Evolutionary conservation across 2,329 filamentous ascomycete genomes (phyloP).

Genomic region (Metarhizium brunneum): DNA sequence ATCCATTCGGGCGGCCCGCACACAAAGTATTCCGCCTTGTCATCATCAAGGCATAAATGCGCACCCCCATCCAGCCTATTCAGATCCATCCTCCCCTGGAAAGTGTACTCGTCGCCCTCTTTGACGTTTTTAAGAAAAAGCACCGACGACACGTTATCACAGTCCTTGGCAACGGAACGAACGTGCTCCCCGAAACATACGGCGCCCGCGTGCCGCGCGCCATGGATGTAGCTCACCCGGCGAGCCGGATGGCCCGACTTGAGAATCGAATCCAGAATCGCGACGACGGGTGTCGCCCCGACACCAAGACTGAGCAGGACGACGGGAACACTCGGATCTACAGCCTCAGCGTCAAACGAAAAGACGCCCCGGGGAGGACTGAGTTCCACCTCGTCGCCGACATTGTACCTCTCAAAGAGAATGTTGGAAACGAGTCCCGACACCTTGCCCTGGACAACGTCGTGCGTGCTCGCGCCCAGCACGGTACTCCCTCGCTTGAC

Average conservation of each 20-base stretch:
- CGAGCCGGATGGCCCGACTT: conserved; percentile 20
- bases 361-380: conserved; percentile 52
- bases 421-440: conserved; percentile 45
- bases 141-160: conserved; percentile 25
- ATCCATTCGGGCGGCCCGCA: conserved; percentile 67
- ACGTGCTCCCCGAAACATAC: conserved; percentile 50
- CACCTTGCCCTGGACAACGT: conserved; percentile 22
- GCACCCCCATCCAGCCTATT: conserved; percentile 39
- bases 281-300: conserved; percentile 55
- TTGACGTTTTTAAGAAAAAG: conserved; percentile 48
- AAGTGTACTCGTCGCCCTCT: conserved; percentile 46
- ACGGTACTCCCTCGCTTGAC: conserved; percentile 39
- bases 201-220: conserved; percentile 37
- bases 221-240: conserved; percentile 55
- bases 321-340: conserved; percentile 40
- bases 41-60: conserved; percentile 46
- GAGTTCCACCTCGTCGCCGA: conserved; percentile 44
- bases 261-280: conserved; percentile 51
- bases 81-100: conserved; percentile 50
- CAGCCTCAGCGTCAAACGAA: conserved; percentile 41
- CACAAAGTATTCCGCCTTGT: conserved; percentile 55
- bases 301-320: conserved; percentile 61
- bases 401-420: conserved; percentile 37
- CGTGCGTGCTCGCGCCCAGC: conserved; percentile 11
- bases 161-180: conserved; percentile 29